These are phyloP conservation scores for Aspergillus mulundensis DNA, from an alignment of 495 filamentous ascomycete species.

Conservation along the genomic window DNA sequence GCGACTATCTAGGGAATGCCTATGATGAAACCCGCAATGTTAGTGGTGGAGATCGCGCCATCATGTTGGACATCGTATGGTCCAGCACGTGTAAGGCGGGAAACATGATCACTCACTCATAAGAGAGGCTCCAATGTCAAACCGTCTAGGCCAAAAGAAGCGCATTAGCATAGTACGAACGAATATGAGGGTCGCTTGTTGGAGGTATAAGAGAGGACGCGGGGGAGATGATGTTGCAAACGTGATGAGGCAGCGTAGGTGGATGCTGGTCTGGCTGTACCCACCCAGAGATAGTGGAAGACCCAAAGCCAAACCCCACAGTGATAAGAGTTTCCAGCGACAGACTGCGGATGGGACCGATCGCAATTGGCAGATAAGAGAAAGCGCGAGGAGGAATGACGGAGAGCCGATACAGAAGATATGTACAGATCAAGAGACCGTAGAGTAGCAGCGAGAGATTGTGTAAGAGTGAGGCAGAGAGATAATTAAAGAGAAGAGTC, in stretches of 20 bases:
- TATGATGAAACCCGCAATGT: neutral
- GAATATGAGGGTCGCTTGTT: neutral
- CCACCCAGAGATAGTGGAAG: constrained; percentile 11
- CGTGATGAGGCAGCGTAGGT: neutral
- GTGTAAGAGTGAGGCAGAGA: constrained; percentile 3
- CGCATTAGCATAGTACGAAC: neutral
- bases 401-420: neutral
- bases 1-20: neutral
- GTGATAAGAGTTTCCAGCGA: constrained; percentile 3
- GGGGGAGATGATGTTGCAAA: neutral
- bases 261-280: neutral
- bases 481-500: constrained; percentile 14
- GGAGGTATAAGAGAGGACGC: neutral
- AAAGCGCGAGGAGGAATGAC: neutral
- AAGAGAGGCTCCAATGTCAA: neutral
- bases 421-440: neutral
- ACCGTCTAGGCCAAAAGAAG: neutral
- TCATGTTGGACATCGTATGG: neutral
- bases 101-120: neutral
- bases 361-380: constrained; percentile 4
- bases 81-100: neutral
- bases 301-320: constrained; percentile 10
- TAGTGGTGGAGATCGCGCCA: neutral
- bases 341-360: neutral
- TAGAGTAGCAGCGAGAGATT: neutral